These are phyloP conservation scores for Hymenoscyphus salicellus DNA, from an alignment of 2,329 filamentous ascomycete species.

Conservation along the genomic window DNA sequence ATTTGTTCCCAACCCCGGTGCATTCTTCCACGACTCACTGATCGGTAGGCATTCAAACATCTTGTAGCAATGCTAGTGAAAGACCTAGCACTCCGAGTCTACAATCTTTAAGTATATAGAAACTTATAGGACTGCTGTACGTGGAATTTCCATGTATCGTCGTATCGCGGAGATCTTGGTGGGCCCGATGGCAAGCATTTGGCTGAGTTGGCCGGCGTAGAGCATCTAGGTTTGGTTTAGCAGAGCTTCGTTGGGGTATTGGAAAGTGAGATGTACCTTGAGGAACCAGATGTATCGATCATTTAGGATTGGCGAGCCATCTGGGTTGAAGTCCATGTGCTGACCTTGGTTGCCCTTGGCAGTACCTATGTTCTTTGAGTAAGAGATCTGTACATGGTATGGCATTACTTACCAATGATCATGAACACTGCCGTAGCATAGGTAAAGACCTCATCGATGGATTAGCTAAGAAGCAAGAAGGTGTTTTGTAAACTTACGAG, in stretches of 20 bases:
- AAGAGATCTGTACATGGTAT: background rate
- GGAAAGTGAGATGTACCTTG: background rate
- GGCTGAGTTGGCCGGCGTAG: background rate
- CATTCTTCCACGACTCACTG: background rate
- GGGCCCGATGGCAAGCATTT: constrained; percentile 7
- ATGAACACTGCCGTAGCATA: background rate
- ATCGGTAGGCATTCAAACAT: constrained; percentile 7
- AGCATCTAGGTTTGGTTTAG: background rate
- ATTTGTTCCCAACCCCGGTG: background rate
- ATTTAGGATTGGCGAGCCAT: constrained; percentile 1
- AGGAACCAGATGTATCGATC: background rate
- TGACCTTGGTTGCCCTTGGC: constrained; percentile 7
- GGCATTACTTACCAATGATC: constrained; percentile 1
- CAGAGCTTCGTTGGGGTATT: background rate
- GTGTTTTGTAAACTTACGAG: background rate
- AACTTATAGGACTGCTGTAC: no score
- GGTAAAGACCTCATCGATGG: constrained; percentile 2
- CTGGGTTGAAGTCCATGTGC: constrained; percentile 2
- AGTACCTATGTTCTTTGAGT: background rate
- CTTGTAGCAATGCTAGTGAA: no score
- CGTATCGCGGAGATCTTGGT: constrained; percentile 7
- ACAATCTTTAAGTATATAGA: no score
- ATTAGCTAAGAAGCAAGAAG: background rate
- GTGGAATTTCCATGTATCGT: constrained; percentile 8
- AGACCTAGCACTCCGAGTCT: no score